phyloP scores from a whole-genome alignment of 2,329 filamentous ascomycete species.

The Ustilaginoidea virens region DNA sequence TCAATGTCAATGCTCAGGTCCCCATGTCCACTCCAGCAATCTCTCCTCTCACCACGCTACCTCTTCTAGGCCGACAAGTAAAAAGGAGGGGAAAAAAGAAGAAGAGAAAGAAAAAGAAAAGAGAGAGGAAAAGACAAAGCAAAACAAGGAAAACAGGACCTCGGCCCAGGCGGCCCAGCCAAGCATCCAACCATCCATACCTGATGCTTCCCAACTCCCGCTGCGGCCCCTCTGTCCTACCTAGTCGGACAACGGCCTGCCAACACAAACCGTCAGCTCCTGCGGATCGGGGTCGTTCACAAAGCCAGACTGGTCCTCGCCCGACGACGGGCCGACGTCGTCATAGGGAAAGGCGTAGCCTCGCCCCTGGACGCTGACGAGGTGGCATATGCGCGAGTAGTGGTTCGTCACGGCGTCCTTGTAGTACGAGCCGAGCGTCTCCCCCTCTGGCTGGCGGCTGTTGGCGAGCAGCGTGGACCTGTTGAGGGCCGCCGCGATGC shows the following conservation, averaged over 20 bases:
- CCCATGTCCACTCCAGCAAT: too few relatives aligned
- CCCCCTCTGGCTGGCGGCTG: constrained; percentile 34
- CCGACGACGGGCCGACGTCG: constrained; percentile 42
- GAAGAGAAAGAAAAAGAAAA: neutral
- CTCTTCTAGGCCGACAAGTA: too few relatives aligned
- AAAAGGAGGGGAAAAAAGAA: neutral
- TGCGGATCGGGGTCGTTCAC: constrained; percentile 40
- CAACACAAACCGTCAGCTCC: constrained; percentile 40
- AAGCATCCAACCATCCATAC: too few relatives aligned
- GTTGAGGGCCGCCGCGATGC: constrained; percentile 64
- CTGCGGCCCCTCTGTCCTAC: too few relatives aligned
- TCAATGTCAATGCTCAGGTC: too few relatives aligned
- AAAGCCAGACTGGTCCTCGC: constrained; percentile 45
- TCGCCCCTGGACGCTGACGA: constrained; percentile 37
- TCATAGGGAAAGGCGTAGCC: constrained; percentile 63
- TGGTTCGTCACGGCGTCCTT: constrained; percentile 42
- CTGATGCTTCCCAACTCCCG: too few relatives aligned
- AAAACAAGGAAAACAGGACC: too few relatives aligned
- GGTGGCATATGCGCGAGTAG: constrained; percentile 50
- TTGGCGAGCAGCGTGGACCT: constrained; percentile 48
- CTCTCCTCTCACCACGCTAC: too few relatives aligned
- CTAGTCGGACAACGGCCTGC: constrained; percentile 19
- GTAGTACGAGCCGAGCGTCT: constrained; percentile 37
- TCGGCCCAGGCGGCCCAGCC: too few relatives aligned
- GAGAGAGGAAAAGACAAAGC: too few relatives aligned